A percentile compares a stretch with the other conserved stretches of the same genome.
Conservation (phyloP, 2,329 filamentous ascomycete genomes). For the Keithomyces neogunnii region DNA sequence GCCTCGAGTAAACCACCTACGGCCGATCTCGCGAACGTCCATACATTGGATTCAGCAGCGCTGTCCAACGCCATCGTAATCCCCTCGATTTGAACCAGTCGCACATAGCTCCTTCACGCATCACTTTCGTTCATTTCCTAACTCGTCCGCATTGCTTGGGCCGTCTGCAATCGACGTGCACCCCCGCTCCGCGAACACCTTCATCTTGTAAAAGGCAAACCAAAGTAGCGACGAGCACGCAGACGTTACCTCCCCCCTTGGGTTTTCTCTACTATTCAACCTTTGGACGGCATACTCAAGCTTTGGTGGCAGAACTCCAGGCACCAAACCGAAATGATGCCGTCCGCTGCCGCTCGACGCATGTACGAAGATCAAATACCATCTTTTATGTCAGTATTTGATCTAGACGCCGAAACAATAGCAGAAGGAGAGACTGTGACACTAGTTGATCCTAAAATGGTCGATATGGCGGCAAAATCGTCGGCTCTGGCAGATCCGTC, state of each 20-base stretch:
- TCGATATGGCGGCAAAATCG: conserved; percentile 35
- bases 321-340: conserved; percentile 37
- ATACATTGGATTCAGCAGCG: conserved; percentile 41
- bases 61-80: conserved; percentile 30
- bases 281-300: neutral
- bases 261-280: neutral
- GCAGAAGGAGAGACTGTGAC: conserved; percentile 45
- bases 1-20: conserved; percentile 11
- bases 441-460: conserved; percentile 44
- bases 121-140: conserved; percentile 6
- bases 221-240: neutral
- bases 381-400: conserved; percentile 69
- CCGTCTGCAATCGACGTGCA: neutral
- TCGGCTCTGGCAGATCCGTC: conserved; percentile 28
- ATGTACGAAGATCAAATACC: conserved; percentile 64
- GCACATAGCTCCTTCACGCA: conserved; percentile 11
- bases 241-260: neutral
- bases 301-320: neutral
- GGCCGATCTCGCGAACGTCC: conserved; percentile 10
- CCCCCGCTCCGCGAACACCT: neutral
- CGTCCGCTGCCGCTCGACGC: conserved; percentile 51
- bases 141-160: neutral
- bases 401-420: conserved; percentile 50
- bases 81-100: conserved; percentile 5
- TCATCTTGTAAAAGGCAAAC: neutral